A percentile compares a stretch with the other conserved stretches of the same genome.
These are phyloP conservation scores for Solanum medicagineum DNA, from an alignment of 257 asterid species.

Conservation along the genomic window DNA sequence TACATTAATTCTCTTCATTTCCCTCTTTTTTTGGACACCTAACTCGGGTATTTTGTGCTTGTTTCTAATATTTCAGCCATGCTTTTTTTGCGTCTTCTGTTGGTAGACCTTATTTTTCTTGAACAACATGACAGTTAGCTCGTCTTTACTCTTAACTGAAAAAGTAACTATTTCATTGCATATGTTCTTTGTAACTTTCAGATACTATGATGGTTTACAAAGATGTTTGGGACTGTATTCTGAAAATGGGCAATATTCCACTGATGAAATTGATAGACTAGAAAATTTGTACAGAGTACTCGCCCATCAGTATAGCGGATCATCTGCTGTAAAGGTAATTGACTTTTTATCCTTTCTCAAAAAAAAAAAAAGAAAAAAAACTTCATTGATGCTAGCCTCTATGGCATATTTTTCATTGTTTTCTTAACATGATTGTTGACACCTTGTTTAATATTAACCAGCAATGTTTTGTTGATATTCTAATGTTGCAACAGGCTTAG, in stretches of 20 bases:
- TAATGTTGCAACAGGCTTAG: not conserved
- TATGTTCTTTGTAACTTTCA: not conserved
- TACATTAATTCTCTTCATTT: not conserved
- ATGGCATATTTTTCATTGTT: not conserved
- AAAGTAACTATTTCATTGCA: not conserved
- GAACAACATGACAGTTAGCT: not conserved
- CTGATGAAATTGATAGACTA: constrained; percentile 50
- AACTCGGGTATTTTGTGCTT: not conserved
- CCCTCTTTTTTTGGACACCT: not conserved
- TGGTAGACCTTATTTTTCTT: not conserved
- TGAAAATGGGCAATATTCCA: constrained; percentile 52
- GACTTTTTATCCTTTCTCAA: not conserved
- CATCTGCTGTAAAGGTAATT: constrained; percentile 94
- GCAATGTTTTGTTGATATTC: not conserved
- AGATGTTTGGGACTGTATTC: constrained; percentile 65
- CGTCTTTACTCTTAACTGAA: not conserved
- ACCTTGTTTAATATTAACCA: not conserved
- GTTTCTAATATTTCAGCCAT: not conserved
- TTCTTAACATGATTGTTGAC: not conserved
- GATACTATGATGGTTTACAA: constrained; percentile 95
- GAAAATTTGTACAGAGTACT: constrained; percentile 68
- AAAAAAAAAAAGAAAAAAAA: not conserved
- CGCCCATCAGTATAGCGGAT: constrained; percentile 56
- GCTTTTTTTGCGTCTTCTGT: not conserved
- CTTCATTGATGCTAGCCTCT: not conserved